These are phyloP conservation scores for Helminthosporium solani DNA, from an alignment of 2,329 filamentous ascomycete genomes.

Conservation along the genomic window DNA sequence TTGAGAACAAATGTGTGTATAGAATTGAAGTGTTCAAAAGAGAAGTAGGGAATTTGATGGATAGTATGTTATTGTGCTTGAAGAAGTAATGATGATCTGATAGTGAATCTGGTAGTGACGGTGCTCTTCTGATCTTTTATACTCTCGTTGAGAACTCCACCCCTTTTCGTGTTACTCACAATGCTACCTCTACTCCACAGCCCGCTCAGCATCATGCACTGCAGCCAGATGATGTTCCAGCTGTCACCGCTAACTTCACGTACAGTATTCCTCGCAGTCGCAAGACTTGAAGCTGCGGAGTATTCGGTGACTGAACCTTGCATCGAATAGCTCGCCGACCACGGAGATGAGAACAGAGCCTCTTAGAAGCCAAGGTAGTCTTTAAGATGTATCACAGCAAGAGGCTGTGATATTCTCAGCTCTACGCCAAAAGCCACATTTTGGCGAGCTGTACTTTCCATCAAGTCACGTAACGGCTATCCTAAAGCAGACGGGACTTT, in stretches of 20 bases:
- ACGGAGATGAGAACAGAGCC: not conserved
- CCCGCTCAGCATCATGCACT: not conserved
- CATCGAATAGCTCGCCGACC: slow-evolving; percentile 1
- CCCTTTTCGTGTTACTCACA: not conserved
- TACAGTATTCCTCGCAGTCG: not conserved
- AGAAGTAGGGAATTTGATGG: not conserved
- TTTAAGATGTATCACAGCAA: not conserved
- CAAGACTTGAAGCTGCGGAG: not conserved
- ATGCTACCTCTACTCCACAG: not conserved
- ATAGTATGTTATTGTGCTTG: not conserved
- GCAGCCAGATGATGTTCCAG: not conserved
- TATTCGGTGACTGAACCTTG: not conserved
- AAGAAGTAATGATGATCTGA: slow-evolving; percentile 1
- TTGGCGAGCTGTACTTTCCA: not conserved
- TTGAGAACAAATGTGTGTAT: not conserved
- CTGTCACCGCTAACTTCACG: not conserved
- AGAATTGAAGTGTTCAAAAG: not conserved
- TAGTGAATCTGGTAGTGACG: slow-evolving; percentile 1
- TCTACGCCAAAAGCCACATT: not conserved
- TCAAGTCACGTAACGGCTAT: not conserved
- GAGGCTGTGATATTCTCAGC: not conserved
- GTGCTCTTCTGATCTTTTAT: slow-evolving; percentile 1
- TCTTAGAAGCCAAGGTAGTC: not conserved
- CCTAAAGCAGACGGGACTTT: too few relatives aligned
- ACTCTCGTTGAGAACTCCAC: not conserved